Base-by-base conservation (phyloP, 768 basidiomycete species). In the Strobilomyces dryophilus region DNA sequence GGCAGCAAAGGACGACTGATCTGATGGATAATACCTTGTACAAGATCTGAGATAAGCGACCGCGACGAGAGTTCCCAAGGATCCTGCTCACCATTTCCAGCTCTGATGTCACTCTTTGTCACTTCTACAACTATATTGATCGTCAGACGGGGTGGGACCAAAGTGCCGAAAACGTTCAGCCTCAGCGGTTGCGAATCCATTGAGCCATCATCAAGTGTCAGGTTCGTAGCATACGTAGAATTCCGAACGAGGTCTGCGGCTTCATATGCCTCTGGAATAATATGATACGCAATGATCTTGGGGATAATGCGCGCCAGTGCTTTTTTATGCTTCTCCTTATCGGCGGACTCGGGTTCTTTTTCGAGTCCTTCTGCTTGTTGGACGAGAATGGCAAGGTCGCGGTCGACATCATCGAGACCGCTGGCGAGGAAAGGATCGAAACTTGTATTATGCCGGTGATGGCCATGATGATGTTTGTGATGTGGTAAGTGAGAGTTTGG, bases 291-390 rank as follows among this genome's bases (percentile, higher is more conserved):
- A 18, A 85, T 66, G 29, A 85, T 74, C 39, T 77, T 76, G 15
- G 72, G 75, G 27, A 85, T 60, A 53, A 87, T 75, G 48, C 73
- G 71, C 58, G 80, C 80, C 61, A 89, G 66, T 43, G 79, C 74
- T 63, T 82, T 78, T 57, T 79, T 82, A 52, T 74, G 72, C 40
- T 71, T 73, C 57, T 81, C 72, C 55, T 75, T 79, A 37, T 77
- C 67, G 17, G 66, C 60, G 3, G 78, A 74, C 56, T 76, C 73
- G 32, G 74, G 72, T 15, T 73, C 69, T 34, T 71, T 62, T 20
- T 78, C 73, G 29, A 80, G 71, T 48, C 74, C 61, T 26, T 74
- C 74, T 21, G 49, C 58, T 44, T 37, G 63, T 20, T 45, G 45
- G 31, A 59, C 21, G 29, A 58, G 26, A n/a, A 48, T 26, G 12